These are phyloP conservation scores for Lindgomyces ingoldianus DNA, from an alignment of 495 filamentous ascomycete species.

Conservation along the genomic window DNA sequence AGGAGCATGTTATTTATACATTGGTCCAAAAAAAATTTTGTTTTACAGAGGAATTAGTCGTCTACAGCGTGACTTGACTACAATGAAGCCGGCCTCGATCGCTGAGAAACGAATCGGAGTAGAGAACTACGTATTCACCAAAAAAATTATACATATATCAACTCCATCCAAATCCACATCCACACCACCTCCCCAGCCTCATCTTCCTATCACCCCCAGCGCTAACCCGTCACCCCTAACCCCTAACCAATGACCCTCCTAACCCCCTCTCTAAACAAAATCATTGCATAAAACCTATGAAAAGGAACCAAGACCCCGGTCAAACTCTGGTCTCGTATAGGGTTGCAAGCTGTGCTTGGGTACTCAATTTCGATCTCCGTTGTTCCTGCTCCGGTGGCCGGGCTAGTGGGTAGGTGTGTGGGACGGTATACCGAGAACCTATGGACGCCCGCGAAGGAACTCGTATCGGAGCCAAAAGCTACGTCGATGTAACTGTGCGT, in stretches of 20 bases:
- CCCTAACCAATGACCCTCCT: neutral
- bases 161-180: too few species aligned
- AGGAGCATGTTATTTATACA: too few species aligned
- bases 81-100: too few species aligned
- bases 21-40: too few species aligned
- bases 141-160: too few species aligned
- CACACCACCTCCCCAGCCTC: too few species aligned
- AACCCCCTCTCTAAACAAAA: constrained; percentile 16
- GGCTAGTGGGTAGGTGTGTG: too few species aligned
- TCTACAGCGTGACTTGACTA: too few species aligned
- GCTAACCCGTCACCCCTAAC: neutral
- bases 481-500: constrained; percentile 18
- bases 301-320: neutral
- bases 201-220: too few species aligned
- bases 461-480: neutral
- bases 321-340: neutral
- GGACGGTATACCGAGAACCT: constrained; percentile 4
- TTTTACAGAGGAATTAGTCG: too few species aligned
- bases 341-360: neutral
- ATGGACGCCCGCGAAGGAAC: constrained; percentile 4
- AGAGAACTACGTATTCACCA: too few species aligned
- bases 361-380: neutral
- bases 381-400: neutral
- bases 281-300: constrained; percentile 12
- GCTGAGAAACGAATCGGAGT: too few species aligned